These are phyloP conservation scores for Wickerhamomyces subpelliculosus DNA, from an alignment of 805 yeast species.

Conservation along the genomic window DNA sequence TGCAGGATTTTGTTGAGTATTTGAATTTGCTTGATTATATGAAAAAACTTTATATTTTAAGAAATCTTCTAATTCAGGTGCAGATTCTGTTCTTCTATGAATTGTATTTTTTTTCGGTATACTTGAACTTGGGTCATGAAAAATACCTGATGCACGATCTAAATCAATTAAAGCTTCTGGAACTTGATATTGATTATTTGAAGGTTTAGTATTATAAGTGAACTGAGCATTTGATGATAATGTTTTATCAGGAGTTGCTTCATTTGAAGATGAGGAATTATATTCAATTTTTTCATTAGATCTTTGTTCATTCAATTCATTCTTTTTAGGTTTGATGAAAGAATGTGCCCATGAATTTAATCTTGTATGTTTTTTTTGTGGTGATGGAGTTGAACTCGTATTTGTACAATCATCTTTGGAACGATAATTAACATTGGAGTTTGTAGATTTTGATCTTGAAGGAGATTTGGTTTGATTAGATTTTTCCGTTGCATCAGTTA, in stretches of 20 bases:
- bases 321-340: slow-evolving; percentile 18
- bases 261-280: slow-evolving; percentile 16
- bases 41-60: slow-evolving; percentile 12
- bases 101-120: slow-evolving; percentile 24
- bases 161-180: slow-evolving; percentile 54
- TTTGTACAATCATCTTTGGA: no score
- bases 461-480: slow-evolving; percentile 2
- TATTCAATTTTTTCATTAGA: no score
- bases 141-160: slow-evolving; percentile 42
- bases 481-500: no score
- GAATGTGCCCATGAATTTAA: slow-evolving; percentile 34
- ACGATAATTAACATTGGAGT: no score
- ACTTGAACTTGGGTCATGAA: slow-evolving; percentile 18
- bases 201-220: slow-evolving; percentile 15
- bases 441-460: no score
- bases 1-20: slow-evolving; percentile 23
- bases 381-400: slow-evolving; percentile 17
- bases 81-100: slow-evolving; percentile 51
- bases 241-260: slow-evolving; percentile 20
- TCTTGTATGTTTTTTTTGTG: slow-evolving; percentile 24
- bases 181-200: slow-evolving; percentile 11
- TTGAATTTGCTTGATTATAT: not conserved
- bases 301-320: no score
- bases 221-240: not conserved
- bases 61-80: slow-evolving; percentile 42